phyloP scores from a whole-genome alignment of 2,329 filamentous ascomycete genomes.

The Myriosclerotinia curreyana region DNA sequence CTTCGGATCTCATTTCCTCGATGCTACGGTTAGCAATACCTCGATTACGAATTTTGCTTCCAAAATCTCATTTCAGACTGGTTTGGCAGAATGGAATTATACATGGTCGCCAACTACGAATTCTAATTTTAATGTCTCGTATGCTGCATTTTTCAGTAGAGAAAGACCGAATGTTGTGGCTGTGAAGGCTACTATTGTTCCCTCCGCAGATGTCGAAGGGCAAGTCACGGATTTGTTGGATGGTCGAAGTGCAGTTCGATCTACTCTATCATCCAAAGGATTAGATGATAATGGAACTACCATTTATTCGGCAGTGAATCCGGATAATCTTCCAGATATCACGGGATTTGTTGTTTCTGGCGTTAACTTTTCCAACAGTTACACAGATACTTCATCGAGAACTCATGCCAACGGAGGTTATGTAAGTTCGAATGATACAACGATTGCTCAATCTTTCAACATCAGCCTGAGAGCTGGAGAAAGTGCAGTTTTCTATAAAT shows the following conservation, averaged over 20 bases:
- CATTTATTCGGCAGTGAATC: slow-evolving; percentile 65
- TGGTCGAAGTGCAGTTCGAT: slow-evolving; percentile 64
- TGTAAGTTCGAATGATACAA: slow-evolving; percentile 57
- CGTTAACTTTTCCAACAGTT: slow-evolving; percentile 40
- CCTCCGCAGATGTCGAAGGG: slow-evolving; percentile 51
- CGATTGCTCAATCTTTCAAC: slow-evolving; percentile 59
- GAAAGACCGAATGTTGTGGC: slow-evolving; percentile 39
- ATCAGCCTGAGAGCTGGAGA: slow-evolving; percentile 52
- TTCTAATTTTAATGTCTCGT: slow-evolving; percentile 56
- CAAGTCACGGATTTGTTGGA: slow-evolving; percentile 66
- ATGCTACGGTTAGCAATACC: slow-evolving; percentile 56
- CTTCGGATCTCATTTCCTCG: slow-evolving; percentile 53
- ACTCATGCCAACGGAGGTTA: slow-evolving; percentile 40
- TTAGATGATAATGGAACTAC: slow-evolving; percentile 49
- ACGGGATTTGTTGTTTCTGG: slow-evolving; percentile 59
- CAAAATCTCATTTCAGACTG: slow-evolving; percentile 60
- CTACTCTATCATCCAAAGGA: slow-evolving; percentile 56
- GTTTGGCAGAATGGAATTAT: slow-evolving; percentile 61
- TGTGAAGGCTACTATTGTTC: slow-evolving; percentile 57
- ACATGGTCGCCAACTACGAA: slow-evolving; percentile 57
- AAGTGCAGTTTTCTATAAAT: slow-evolving; percentile 60
- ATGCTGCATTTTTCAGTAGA: slow-evolving; percentile 54
- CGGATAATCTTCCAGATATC: slow-evolving; percentile 58
- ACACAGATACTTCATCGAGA: slow-evolving; percentile 41
- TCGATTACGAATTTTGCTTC: slow-evolving; percentile 61